phyloP scores from a whole-genome alignment of 129 eudicot genomes.

The Chrysanthemum makinoi region DNA sequence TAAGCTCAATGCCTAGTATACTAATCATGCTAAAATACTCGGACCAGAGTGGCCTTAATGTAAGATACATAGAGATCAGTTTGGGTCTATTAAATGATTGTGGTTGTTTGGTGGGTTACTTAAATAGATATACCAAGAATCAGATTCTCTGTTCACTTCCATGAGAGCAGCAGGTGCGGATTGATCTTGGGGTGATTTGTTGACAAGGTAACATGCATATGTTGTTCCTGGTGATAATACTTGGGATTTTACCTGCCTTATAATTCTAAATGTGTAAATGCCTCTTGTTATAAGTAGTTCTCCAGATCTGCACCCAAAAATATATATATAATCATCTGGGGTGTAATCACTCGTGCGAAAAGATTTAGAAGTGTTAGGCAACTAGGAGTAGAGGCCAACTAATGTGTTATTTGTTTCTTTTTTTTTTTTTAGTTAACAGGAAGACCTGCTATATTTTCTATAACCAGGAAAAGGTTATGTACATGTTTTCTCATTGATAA shows the following conservation, averaged over 20 bases:
- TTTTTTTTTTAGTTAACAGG: too few species aligned
- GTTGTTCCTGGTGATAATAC: slow-evolving; percentile 6
- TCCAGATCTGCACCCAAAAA: slow-evolving; percentile 10
- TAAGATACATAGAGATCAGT: too few species aligned
- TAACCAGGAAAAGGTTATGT: background rate
- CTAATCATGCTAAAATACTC: too few species aligned
- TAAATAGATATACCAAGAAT: too few species aligned
- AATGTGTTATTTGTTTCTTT: too few species aligned
- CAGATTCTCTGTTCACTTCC: too few species aligned
- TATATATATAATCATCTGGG: background rate
- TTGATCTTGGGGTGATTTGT: slow-evolving; percentile 1
- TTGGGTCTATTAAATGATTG: background rate
- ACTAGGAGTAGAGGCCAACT: background rate
- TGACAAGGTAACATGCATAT: slow-evolving; percentile 20
- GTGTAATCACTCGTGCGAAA: background rate
- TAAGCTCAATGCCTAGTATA: background rate
- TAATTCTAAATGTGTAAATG: background rate
- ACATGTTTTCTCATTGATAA: too few species aligned
- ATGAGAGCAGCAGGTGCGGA: too few species aligned
- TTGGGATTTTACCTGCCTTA: background rate
- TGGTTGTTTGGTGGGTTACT: background rate
- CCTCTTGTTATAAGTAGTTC: background rate
- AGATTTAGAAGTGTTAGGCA: too few species aligned
- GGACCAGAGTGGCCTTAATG: too few species aligned
- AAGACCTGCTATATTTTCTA: background rate